Percentiles rank a stretch among this genome's conserved stretches.
Conservation (phyloP, 2,329 filamentous ascomycete genomes). For the Rutstroemia sydowiana region DNA sequence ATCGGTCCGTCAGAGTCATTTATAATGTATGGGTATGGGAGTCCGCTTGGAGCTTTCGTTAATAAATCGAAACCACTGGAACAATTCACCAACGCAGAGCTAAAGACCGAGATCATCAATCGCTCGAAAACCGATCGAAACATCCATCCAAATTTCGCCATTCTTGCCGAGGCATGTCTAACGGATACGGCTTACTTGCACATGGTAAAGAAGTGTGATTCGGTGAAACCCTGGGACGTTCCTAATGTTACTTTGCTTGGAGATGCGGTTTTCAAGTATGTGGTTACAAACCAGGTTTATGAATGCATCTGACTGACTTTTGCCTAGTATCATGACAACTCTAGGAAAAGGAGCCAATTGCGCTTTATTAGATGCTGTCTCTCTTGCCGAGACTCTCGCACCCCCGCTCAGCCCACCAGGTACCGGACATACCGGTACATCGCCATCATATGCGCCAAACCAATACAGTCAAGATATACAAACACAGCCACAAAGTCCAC, state of each 20-base stretch:
- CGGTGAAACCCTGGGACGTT: constrained; percentile 20
- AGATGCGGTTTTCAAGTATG: constrained; percentile 25
- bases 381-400: constrained; percentile 18
- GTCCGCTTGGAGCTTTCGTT: constrained; percentile 15
- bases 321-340: constrained; percentile 22
- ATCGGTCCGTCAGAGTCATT: constrained; percentile 24
- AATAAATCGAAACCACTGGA: constrained; percentile 19
- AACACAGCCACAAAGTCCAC: not conserved
- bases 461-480: not conserved
- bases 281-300: not conserved
- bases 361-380: constrained; percentile 24
- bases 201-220: constrained; percentile 19
- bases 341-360: constrained; percentile 26
- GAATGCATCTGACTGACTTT: constrained; percentile 1
- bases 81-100: constrained; percentile 18
- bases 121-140: constrained; percentile 13
- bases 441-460: too few relatives aligned
- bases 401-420: not conserved
- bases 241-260: constrained; percentile 23
- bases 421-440: too few relatives aligned
- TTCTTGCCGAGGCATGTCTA: constrained; percentile 17
- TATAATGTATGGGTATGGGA: constrained; percentile 26
- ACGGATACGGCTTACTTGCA: constrained; percentile 20
- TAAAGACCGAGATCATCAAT: constrained; percentile 21
- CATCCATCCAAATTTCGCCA: constrained; percentile 18